phyloP scores from a whole-genome alignment of 1,284 basidiomycete genomes.

The Tilletia walkeri region DNA sequence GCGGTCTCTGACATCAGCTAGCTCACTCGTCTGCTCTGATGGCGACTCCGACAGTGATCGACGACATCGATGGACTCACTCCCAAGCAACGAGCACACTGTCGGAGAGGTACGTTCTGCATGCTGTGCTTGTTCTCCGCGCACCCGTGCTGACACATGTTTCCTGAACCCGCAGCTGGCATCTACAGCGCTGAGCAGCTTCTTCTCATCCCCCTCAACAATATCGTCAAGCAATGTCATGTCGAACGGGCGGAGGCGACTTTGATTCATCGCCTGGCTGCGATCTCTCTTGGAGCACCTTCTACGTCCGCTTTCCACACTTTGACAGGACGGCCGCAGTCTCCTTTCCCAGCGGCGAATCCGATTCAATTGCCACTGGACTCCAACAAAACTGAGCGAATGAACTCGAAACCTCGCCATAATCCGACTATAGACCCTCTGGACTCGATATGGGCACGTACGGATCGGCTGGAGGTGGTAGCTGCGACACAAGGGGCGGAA shows the following conservation, averaged over 20 bases:
- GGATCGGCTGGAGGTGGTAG: slow-evolving; percentile 32
- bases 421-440: not conserved
- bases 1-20: no score
- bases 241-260: slow-evolving; percentile 22
- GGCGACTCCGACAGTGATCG: not conserved
- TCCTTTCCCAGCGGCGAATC: not conserved
- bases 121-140: no score
- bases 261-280: slow-evolving; percentile 28
- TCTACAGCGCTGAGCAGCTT: slow-evolving; percentile 31
- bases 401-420: not conserved
- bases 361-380: not conserved
- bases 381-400: not conserved
- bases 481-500: slow-evolving; percentile 28
- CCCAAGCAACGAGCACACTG: not conserved
- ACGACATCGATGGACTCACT: not conserved
- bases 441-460: slow-evolving; percentile 23
- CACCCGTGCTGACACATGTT: not conserved
- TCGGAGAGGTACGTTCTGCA: slow-evolving; percentile 1
- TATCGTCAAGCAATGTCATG: slow-evolving; percentile 26
- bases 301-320: slow-evolving; percentile 27
- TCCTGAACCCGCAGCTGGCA: not conserved
- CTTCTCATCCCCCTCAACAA: slow-evolving; percentile 25
- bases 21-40: not conserved
- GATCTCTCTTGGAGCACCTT: slow-evolving; percentile 23
- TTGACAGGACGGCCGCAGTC: slow-evolving; percentile 23